Evolutionary conservation across 805 yeast genomes (phyloP), one percentile per base, ranked within the genome.

Genomic region (Candida peoriensis): DNA sequence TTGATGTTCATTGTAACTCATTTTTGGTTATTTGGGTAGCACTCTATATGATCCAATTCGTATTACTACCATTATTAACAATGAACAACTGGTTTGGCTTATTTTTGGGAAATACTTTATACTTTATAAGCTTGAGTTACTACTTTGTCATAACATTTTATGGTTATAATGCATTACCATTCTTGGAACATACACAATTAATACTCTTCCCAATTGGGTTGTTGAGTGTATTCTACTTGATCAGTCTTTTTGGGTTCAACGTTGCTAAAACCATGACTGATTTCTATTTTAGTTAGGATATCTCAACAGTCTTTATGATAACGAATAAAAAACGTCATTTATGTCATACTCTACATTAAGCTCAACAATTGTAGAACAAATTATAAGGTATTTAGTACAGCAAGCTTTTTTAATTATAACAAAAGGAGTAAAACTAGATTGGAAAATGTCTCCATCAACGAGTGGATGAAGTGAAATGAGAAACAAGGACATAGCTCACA

Each of bases 1-100:
- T 89, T 55, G 97, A 88, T 52, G 80, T 88, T 19, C 97, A 89
- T 60, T 86, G 96, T 64, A 89, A 89, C 58, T 74, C 95, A n/a
- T 87, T 83, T 54, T 61, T 87, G 43, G 66, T 81, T 12, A 78
- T 87, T 28, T 86, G 95, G 95, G 69, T 85, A 34, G 59, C 74
- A 33, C 64, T 87, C 24, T 84, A 87, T 56, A 68, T 86, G 42
- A 40, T 84, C 20, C 95, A 87, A 58, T 82, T 85, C 51, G 52
- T 86, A 30, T 57, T 85, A 36, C 62, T 87, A 41, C 96, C 97
- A 2, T 51, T 87, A 13, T 60, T 87, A 26, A 74, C 78, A 33
- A 57, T 76, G 49, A 72, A 78, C 44, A 77, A 73, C 42, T 78
- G 87, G 63, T 49, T 84, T 39, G 73, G 85, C n/a, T 55, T 81